Conservation (phyloP, 1,139 yeast species). For the Zygotorulaspora mrakii region DNA sequence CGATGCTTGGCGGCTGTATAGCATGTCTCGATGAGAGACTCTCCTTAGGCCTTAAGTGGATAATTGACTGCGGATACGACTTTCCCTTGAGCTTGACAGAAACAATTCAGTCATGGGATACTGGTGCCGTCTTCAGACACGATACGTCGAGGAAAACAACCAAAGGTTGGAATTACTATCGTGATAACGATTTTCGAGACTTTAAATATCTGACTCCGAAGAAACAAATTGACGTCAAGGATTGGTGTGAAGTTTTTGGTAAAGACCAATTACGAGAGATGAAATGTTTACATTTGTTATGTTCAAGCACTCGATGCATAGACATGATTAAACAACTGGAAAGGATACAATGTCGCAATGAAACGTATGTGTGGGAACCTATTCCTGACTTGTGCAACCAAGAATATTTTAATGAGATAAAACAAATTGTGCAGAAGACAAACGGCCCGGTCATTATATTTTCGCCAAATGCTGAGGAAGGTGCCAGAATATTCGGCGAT, state of each 20-base stretch:
- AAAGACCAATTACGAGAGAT: constrained; percentile 41
- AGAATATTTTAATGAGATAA: constrained; percentile 45
- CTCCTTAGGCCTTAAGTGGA: constrained; percentile 51
- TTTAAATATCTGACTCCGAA: constrained; percentile 62
- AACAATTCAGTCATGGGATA: constrained; percentile 55
- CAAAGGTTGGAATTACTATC: constrained; percentile 75
- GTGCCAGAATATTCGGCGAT: constrained; percentile 53
- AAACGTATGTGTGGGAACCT: constrained; percentile 71
- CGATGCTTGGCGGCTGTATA: constrained; percentile 69
- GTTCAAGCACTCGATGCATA: constrained; percentile 61
- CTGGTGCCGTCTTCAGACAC: constrained; percentile 55
- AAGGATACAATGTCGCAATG: constrained; percentile 14
- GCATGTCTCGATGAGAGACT: constrained; percentile 40
- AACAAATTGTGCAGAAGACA: constrained; percentile 44
- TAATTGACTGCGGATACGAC: constrained; percentile 76
- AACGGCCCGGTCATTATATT: constrained; percentile 45
- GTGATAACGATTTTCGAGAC: constrained; percentile 53
- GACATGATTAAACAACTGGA: constrained; percentile 43
- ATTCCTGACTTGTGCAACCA: constrained; percentile 69
- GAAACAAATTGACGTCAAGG: constrained; percentile 58
- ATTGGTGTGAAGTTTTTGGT: constrained; percentile 43
- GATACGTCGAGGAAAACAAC: constrained; percentile 60
- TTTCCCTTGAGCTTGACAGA: constrained; percentile 53
- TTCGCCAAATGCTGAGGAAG: constrained; percentile 84
- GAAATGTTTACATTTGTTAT: constrained; percentile 58